These are phyloP conservation scores for Leccinum solheimii DNA, from an alignment of 1,284 basidiomycete genomes.

Conservation along the genomic window DNA sequence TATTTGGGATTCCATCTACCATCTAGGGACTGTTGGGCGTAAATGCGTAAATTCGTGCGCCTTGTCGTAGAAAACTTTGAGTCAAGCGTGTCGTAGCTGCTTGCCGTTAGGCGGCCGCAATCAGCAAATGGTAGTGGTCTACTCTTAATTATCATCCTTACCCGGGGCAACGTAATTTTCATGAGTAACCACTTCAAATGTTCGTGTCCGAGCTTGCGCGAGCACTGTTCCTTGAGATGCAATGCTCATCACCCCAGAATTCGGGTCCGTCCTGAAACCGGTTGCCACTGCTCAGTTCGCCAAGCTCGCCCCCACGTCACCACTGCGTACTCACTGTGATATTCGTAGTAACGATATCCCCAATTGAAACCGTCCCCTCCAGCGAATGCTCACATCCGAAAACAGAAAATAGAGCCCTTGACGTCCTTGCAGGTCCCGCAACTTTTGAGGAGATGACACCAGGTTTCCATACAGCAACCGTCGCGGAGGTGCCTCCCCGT, in stretches of 20 bases:
- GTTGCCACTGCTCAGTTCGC: slow-evolving; percentile 24
- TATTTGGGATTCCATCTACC: slow-evolving; percentile 21
- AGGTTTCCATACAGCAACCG: slow-evolving; percentile 81
- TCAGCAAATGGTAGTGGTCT: slow-evolving; percentile 24
- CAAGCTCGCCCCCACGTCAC: slow-evolving; percentile 16
- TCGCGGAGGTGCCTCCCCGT: slow-evolving; percentile 46
- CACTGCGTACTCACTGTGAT: slow-evolving; percentile 61
- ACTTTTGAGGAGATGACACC: slow-evolving; percentile 75
- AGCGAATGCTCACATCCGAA: slow-evolving; percentile 83
- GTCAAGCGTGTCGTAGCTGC: slow-evolving; percentile 44
- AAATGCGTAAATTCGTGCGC: slow-evolving; percentile 70
- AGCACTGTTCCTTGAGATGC: slow-evolving; percentile 58
- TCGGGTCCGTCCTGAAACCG: slow-evolving; percentile 47
- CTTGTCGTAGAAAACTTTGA: slow-evolving; percentile 75
- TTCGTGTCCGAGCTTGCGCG: slow-evolving; percentile 65
- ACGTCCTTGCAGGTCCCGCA: slow-evolving; percentile 76
- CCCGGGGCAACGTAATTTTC: slow-evolving; percentile 76
- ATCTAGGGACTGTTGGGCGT: slow-evolving; percentile 37
- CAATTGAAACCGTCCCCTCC: slow-evolving; percentile 74
- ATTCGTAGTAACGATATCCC: slow-evolving; percentile 74
- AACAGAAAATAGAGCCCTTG: slow-evolving; percentile 85
- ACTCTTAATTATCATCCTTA: slow-evolving; percentile 44
- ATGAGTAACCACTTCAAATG: slow-evolving; percentile 77
- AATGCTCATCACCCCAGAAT: slow-evolving; percentile 46
- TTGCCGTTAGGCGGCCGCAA: slow-evolving; percentile 18